Conservation (phyloP, 495 filamentous ascomycete species). For the Talaromyces adpressus region DNA sequence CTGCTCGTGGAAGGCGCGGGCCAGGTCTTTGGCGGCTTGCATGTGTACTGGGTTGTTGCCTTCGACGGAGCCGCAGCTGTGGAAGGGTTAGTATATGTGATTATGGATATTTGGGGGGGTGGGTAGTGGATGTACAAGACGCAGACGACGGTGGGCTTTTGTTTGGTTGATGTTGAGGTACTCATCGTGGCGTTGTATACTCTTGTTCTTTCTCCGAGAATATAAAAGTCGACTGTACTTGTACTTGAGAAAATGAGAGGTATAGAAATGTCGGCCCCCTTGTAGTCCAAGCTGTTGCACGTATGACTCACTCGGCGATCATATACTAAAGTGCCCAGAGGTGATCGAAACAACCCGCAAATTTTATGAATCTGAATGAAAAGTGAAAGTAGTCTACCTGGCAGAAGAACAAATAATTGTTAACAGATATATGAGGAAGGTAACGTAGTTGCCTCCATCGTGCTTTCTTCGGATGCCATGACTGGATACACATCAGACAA, state of each 20-base stretch:
- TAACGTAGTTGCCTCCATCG: neutral
- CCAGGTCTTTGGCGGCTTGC: conserved; percentile 73
- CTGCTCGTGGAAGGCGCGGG: conserved; percentile 60
- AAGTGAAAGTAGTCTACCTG: neutral
- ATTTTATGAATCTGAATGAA: neutral
- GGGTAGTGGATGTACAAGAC: conserved; percentile 62
- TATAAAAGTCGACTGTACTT: neutral
- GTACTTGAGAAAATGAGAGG: neutral
- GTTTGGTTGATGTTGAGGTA: conserved; percentile 11
- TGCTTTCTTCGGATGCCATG: neutral
- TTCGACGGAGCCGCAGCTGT: conserved; percentile 65
- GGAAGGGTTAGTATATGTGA: conserved; percentile 8
- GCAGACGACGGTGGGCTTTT: conserved; percentile 57
- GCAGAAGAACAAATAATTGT: neutral
- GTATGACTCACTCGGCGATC: neutral
- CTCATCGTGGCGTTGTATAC: neutral
- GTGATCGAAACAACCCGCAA: neutral
- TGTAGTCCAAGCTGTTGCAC: neutral
- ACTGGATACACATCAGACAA: neutral
- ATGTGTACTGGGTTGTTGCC: conserved; percentile 64
- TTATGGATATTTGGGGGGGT: neutral
- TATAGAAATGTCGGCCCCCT: neutral
- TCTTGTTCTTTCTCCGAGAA: neutral
- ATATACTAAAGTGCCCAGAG: neutral
- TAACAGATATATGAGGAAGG: neutral